Conservation (phyloP, 2,329 filamentous ascomycete genomes). For the Sclerotinia glacialis region DNA sequence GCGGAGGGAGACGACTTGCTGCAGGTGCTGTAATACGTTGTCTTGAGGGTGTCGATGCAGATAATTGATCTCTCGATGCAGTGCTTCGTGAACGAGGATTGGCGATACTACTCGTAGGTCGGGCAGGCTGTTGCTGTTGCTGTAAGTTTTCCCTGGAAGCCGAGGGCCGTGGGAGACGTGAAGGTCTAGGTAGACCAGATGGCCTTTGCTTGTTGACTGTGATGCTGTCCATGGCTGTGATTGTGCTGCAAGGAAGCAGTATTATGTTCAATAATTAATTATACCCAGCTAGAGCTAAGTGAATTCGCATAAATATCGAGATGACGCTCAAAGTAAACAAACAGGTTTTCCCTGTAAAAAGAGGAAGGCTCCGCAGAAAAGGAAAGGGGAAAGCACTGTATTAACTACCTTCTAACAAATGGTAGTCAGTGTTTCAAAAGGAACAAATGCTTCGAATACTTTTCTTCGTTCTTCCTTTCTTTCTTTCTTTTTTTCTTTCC, state of each 20-base stretch:
- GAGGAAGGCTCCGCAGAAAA: neutral
- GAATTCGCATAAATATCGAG: neutral
- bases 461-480: neutral
- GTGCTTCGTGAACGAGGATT: conserved; percentile 35
- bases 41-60: conserved; percentile 23
- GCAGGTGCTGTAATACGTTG: conserved; percentile 6
- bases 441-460: conserved; percentile 13
- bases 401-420: neutral
- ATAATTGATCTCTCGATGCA: conserved; percentile 31
- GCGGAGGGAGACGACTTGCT: conserved; percentile 14
- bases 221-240: conserved; percentile 35
- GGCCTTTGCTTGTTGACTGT: conserved; percentile 28
- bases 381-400: neutral
- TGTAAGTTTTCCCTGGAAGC: conserved; percentile 48
- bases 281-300: conserved; percentile 15
- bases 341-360: conserved; percentile 10
- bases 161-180: conserved; percentile 51
- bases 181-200: conserved; percentile 49
- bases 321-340: conserved; percentile 11
- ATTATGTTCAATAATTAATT: conserved; percentile 23
- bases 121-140: conserved; percentile 37
- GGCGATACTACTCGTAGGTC: conserved; percentile 20
- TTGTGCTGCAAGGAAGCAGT: conserved; percentile 3
- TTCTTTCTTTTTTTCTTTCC: neutral
- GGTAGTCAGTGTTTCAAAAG: neutral